A percentile compares a stretch with the other conserved stretches of the same genome.
Evolutionary conservation across 345 rosid genomes (phyloP).

Genomic region (Isatis tinctoria): DNA sequence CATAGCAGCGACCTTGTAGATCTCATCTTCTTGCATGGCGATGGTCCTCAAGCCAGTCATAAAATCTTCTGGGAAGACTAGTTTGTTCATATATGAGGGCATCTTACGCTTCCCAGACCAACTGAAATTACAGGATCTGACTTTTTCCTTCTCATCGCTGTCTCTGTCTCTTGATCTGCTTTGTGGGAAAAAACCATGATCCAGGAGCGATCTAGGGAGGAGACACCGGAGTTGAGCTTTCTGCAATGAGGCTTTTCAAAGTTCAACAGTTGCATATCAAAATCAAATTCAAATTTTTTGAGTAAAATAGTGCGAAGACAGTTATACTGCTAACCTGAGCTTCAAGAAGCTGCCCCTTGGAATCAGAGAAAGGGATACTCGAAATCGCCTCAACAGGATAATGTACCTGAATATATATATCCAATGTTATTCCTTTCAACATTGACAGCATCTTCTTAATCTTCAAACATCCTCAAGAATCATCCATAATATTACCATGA

Average conservation of each 20-base stretch:
- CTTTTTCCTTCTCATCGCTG: constrained; percentile 20
- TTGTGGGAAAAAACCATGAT: constrained; percentile 57
- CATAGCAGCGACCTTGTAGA: constrained; percentile 59
- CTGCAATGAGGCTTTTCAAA: constrained; percentile 33
- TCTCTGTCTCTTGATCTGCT: constrained; percentile 34
- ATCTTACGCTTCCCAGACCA: constrained; percentile 86
- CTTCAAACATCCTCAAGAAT: background rate
- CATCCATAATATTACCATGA: constrained; percentile 56
- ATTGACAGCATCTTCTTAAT: constrained; percentile 6
- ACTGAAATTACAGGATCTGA: constrained; percentile 51
- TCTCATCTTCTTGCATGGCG: constrained; percentile 73
- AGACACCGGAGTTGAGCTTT: constrained; percentile 81
- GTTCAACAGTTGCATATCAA: background rate
- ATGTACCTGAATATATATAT: constrained; percentile 61
- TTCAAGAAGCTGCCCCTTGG: constrained; percentile 79
- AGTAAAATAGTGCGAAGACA: background rate
- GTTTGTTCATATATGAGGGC: constrained; percentile 67
- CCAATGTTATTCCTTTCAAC: constrained; percentile 11
- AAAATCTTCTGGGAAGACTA: constrained; percentile 82
- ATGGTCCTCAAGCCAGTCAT: constrained; percentile 79
- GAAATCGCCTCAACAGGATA: constrained; percentile 87
- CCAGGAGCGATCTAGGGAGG: constrained; percentile 60
- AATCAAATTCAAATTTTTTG: background rate
- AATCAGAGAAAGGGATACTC: constrained; percentile 56
- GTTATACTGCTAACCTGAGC: constrained; percentile 56